Percentiles rank a stretch among this genome's conserved stretches.
Conservation (phyloP, 1,284 basidiomycete genomes). For the Leccinum fallax region DNA sequence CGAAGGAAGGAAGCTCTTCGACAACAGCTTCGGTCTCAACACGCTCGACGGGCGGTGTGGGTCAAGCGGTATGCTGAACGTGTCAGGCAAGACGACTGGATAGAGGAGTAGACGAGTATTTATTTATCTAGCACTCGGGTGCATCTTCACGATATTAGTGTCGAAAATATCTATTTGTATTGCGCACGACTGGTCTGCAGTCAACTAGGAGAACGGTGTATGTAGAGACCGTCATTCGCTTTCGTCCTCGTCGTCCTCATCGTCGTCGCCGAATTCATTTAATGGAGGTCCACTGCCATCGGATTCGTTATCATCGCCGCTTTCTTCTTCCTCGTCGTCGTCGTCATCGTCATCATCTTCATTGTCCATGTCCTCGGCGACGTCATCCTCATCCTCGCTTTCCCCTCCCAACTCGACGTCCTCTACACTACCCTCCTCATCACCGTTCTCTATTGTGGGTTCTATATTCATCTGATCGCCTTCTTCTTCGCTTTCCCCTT, state of each 20-base stretch:
- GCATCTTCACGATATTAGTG: slow-evolving; percentile 4
- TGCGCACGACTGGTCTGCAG: background rate
- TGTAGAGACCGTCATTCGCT: slow-evolving; percentile 41
- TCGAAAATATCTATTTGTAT: slow-evolving; percentile 6
- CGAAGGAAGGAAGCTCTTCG: slow-evolving; percentile 37
- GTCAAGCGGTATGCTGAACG: slow-evolving; percentile 65
- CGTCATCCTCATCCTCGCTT: slow-evolving; percentile 53
- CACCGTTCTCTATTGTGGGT: slow-evolving; percentile 61
- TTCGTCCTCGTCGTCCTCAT: slow-evolving; percentile 63
- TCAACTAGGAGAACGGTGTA: slow-evolving; percentile 1
- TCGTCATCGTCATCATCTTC: background rate
- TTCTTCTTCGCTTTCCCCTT: slow-evolving; percentile 76
- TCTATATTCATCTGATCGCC: slow-evolving; percentile 70
- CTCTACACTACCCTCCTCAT: slow-evolving; percentile 69
- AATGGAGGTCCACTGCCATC: slow-evolving; percentile 52
- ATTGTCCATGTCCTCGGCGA: slow-evolving; percentile 51
- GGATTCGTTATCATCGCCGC: slow-evolving; percentile 53
- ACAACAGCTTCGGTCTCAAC: slow-evolving; percentile 46
- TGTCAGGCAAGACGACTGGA: slow-evolving; percentile 67
- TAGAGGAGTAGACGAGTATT: slow-evolving; percentile 51
- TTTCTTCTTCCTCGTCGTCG: slow-evolving; percentile 38
- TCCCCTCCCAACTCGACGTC: slow-evolving; percentile 66
- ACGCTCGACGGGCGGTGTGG: slow-evolving; percentile 60
- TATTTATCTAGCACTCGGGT: slow-evolving; percentile 18
- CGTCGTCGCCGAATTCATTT: slow-evolving; percentile 72